Evolutionary conservation across 2,329 filamentous ascomycete genomes (phyloP).

Genomic region (Pseudogymnoascus sp.): DNA sequence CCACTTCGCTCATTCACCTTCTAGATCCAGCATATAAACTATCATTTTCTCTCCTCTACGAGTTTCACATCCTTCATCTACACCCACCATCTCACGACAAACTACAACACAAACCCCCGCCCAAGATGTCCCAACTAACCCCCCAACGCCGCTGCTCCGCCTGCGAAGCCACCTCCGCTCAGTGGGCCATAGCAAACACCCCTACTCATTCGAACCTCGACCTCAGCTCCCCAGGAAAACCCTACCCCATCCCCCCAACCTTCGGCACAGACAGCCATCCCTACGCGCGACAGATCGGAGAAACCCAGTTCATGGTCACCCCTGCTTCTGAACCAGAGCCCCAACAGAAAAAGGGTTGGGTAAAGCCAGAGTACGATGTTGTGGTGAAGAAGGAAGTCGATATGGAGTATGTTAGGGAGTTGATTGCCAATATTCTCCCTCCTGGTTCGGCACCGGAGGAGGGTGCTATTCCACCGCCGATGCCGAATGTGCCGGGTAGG

Average conservation of each 20-base stretch:
- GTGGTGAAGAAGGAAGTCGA: not conserved
- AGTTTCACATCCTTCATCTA: not conserved
- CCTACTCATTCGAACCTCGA: not conserved
- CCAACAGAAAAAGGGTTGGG: not conserved
- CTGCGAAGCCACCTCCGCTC: not conserved
- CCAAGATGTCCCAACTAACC: not conserved
- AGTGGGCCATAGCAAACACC: not conserved
- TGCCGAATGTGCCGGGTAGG: not conserved
- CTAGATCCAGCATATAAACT: not conserved
- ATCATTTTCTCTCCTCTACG: too few species aligned
- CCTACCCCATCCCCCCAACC: not conserved
- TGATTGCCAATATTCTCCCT: not conserved
- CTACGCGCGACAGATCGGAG: not conserved
- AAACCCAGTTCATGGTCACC: not conserved
- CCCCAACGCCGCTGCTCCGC: not conserved
- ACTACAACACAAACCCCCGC: not conserved
- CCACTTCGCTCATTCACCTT: not conserved
- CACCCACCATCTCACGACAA: not conserved
- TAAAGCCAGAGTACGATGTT: not conserved
- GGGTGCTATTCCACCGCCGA: too few species aligned
- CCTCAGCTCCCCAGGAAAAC: not conserved
- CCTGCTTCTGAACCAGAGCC: not conserved
- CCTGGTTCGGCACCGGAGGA: not conserved
- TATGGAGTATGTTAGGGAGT: not conserved
- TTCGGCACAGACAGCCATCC: not conserved